Evolutionary conservation across 1,139 yeast species (phyloP), one percentile per base, ranked within the genome.

Genomic region (Taiozyma sp.): DNA sequence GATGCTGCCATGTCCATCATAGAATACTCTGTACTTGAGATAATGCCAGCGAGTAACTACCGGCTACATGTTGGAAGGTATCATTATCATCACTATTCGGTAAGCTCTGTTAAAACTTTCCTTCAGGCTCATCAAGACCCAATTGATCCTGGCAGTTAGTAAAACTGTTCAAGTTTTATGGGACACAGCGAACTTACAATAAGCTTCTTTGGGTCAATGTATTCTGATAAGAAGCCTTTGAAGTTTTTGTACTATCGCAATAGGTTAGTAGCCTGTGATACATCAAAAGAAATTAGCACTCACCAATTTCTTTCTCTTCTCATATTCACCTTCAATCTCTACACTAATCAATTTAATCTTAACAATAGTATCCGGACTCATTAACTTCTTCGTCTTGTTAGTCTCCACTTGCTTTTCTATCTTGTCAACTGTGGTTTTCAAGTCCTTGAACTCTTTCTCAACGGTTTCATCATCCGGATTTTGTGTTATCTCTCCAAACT

Each of bases 151-250:
- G 34, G n/a, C 8, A n/a, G 38, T 36, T 38, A 39, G 27, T 29
- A 44, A 8, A 3, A 5, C 1, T 4, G 10, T 8, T 14, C 16
- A n/a, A 6, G 8, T n/a, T 8, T 14, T 32, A n/a, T 32, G 16
- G 9, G 36, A n/a, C 2, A 3, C 4, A 36, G 14, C 12, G 7
- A 12, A 56, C 61, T 49, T 38, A 58, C 63, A 12, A 51, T 39
- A 30, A 60, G 42, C 0, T 44, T n/a, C 40, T 53, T 53, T 6
- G 59, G 53, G 42, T 60, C 62, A n/a, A 57, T 43, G 38, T 46
- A 53, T 41, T 60, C 64, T n/a, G 61, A 50, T 23, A 60, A 49
- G 14, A 48, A 51, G 27, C 48, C 46, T 44, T 57, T 46, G 45
- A 60, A 52, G 44, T 51, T 49, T 24, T 52, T 51, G 46, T 58